Evolutionary conservation across 768 basidiomycete species (phyloP), one percentile per base, ranked within the genome.

Genomic region (Gymnopilus dilepis): DNA sequence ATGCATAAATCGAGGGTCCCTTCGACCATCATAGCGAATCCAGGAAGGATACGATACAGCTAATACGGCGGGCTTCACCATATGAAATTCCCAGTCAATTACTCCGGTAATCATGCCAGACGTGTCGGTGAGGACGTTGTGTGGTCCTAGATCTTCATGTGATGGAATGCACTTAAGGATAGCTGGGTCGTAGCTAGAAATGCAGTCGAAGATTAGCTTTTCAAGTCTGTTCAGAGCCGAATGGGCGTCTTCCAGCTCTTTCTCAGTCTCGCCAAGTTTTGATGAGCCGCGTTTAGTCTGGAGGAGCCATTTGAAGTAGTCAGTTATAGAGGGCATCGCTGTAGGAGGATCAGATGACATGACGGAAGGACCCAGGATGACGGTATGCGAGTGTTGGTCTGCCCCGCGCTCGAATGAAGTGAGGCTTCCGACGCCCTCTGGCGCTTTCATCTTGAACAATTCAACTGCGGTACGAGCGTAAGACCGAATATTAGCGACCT

Each of bases 31-130:
- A 34, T 56, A 48, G 40, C 41, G 40, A 50, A 58, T 58, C 57
- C 57, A 58, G 21, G 30, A 37, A 6, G 57, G 57, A 58, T 58
- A 58, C 6, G 9, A 19, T 12, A 21, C 57, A 37, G 57, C 57
- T 24, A 58, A 24, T 21, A 50, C 43, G n/a, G 57, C 57, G 3
- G 57, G 57, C 19, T 48, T 58, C 6, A 58, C 45, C 31, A 37
- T 31, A 30, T 58, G 57, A 21, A n/a, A 58, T 8, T 58, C 57
- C 57, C 57, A 58, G 21, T 58, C 57, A 22, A 58, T 58, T 6
- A 58, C n/a, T 19, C 22, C 40, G 6, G 55, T 53, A 9, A 53
- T 53, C 1, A 38, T 1, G 33, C 52, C 47, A 6, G 4, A 6
- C 11, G 24, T 15, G 9, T 48, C 17, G 13, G 26, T 9, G 4